These are phyloP conservation scores for Linum lewisii DNA, from an alignment of 345 rosid genomes.

Conservation along the genomic window DNA sequence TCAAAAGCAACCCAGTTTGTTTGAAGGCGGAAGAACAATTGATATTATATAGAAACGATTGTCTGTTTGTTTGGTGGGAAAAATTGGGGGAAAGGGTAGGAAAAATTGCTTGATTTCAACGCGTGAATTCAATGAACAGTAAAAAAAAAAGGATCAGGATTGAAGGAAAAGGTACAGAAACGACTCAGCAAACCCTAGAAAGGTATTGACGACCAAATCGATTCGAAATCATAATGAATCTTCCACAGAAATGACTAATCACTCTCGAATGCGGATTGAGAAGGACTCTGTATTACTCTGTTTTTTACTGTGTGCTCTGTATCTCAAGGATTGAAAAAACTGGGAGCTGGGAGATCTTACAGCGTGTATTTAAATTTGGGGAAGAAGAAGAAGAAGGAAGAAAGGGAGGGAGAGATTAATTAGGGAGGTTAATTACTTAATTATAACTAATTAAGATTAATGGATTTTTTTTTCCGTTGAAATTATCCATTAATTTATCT, in stretches of 20 bases:
- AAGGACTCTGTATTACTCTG: no score
- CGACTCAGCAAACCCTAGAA: no score
- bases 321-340: no score
- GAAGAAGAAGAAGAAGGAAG: not conserved
- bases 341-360: no score
- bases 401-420: not conserved
- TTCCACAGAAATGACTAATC: no score
- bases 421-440: not conserved
- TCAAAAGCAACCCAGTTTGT: not conserved
- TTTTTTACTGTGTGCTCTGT: not conserved
- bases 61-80: slow-evolving; percentile 7
- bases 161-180: not conserved
- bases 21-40: not conserved
- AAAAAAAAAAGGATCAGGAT: no score
- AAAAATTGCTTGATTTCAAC: slow-evolving; percentile 1
- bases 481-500: not conserved
- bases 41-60: not conserved
- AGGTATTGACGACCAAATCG: no score
- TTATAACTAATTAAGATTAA: no score
- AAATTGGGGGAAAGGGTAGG: not conserved
- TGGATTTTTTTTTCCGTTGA: not conserved
- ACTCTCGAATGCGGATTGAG: no score
- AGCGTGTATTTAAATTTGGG: no score
- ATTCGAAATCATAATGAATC: no score
- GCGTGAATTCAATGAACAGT: not conserved